A percentile compares a stretch with the other conserved stretches of the same genome.
These are phyloP conservation scores for Xylaria sp. DNA, from an alignment of 2,329 filamentous ascomycete species.

Conservation along the genomic window DNA sequence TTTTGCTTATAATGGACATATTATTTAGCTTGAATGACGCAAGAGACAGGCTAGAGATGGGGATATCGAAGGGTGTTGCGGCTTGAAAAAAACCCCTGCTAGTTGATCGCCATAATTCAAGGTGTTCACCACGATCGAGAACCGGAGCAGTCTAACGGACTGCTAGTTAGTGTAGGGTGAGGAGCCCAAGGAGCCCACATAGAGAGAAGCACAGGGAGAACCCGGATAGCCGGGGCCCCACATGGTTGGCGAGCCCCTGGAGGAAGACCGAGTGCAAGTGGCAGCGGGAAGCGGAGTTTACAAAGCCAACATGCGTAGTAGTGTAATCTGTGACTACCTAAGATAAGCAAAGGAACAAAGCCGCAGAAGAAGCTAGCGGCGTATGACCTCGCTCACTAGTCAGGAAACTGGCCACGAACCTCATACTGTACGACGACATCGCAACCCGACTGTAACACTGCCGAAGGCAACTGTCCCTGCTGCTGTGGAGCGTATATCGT, in stretches of 20 bases:
- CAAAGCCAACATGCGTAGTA: neutral
- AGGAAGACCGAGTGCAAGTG: slow-evolving; percentile 14
- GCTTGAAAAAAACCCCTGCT: slow-evolving; percentile 8
- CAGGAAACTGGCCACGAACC: slow-evolving; percentile 7
- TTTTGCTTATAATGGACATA: slow-evolving; percentile 4
- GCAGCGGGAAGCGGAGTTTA: slow-evolving; percentile 22
- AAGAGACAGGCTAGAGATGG: neutral
- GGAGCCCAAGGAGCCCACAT: slow-evolving; percentile 5
- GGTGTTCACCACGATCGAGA: slow-evolving; percentile 26
- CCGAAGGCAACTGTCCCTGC: neutral
- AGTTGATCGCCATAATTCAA: slow-evolving; percentile 21
- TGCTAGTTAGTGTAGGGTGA: neutral
- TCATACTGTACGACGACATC: slow-evolving; percentile 1
- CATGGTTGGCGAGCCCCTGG: slow-evolving; percentile 18
- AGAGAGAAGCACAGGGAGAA: slow-evolving; percentile 7
- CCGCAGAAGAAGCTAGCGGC: slow-evolving; percentile 8
- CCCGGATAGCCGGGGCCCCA: slow-evolving; percentile 20
- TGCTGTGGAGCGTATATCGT: neutral
- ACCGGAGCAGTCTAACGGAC: slow-evolving; percentile 2
- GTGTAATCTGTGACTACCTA: slow-evolving; percentile 5
- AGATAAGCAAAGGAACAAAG: slow-evolving; percentile 9
- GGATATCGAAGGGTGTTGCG: neutral
- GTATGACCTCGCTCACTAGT: neutral
- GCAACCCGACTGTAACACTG: neutral
- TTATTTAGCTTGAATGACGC: slow-evolving; percentile 20